Percentiles rank a stretch among this genome's conserved stretches.
Evolutionary conservation across 768 basidiomycete species (phyloP).

Genomic region (Amanita polypyramis): DNA sequence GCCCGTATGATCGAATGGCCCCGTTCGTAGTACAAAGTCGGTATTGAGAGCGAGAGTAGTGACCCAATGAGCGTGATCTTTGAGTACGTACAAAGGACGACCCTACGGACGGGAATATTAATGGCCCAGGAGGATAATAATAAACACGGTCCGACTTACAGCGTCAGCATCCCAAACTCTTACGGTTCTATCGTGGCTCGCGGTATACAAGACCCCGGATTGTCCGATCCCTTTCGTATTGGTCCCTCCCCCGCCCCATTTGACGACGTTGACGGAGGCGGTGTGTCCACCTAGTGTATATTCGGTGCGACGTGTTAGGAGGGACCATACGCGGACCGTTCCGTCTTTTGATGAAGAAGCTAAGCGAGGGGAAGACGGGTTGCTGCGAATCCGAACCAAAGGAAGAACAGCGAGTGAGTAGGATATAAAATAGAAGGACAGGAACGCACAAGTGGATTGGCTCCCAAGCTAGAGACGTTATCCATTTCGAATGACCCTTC

Average conservation of each 20-base stretch:
- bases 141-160: conserved; percentile 29
- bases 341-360: conserved; percentile 96
- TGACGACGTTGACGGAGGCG: conserved; percentile 88
- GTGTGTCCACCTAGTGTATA: conserved; percentile 90
- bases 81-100: conserved; percentile 70
- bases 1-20: conserved; percentile 84
- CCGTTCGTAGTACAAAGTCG: conserved; percentile 90
- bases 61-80: conserved; percentile 98
- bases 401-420: not conserved
- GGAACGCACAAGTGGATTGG: conserved; percentile 77
- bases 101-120: conserved; percentile 39
- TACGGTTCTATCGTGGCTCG: conserved; percentile 89
- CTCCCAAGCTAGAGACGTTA: conserved; percentile 92
- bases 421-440: not conserved
- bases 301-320: conserved; percentile 56
- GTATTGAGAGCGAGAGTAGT: conserved; percentile 94
- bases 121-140: conserved; percentile 2
- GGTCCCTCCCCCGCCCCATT: conserved; percentile 85
- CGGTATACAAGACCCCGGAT: conserved; percentile 79
- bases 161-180: conserved; percentile 85
- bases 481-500: conserved; percentile 94
- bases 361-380: conserved; percentile 66
- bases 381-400: conserved; percentile 41
- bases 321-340: conserved; percentile 92
- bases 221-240: conserved; percentile 7